Evolutionary conservation across 1,284 basidiomycete genomes (phyloP).

Genomic region (Irpex rosettiformis): DNA sequence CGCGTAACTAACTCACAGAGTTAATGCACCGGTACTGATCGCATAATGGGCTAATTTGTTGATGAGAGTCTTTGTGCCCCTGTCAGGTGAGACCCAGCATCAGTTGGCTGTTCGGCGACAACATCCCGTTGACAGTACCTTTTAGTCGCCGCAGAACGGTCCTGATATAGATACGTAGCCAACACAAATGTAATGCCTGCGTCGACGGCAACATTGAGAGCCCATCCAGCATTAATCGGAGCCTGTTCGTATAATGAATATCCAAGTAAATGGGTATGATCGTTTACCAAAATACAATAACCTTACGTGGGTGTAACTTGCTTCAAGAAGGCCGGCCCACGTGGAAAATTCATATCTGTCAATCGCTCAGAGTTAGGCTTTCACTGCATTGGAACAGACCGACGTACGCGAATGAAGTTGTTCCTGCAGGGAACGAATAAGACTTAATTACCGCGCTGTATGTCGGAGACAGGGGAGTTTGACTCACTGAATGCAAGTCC

Average conservation of each 20-base stretch:
- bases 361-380: not conserved
- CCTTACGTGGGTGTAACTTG: not conserved
- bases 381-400: not conserved
- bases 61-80: not conserved
- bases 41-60: not conserved
- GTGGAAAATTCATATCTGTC: not conserved
- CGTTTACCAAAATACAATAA: not conserved
- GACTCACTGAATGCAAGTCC: constrained; percentile 1
- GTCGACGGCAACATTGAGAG: not conserved
- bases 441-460: not conserved
- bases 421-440: not conserved
- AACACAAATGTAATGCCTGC: not conserved
- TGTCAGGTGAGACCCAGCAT: not conserved
- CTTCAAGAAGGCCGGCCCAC: not conserved
- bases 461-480: not conserved
- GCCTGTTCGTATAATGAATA: not conserved
- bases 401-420: not conserved
- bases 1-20: not conserved
- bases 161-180: not conserved
- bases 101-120: not conserved
- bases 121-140: not conserved
- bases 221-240: not conserved
- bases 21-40: not conserved
- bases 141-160: not conserved
- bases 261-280: not conserved